phyloP scores from a whole-genome alignment of 345 rosid species.

The Schrenkiella parvula region DNA sequence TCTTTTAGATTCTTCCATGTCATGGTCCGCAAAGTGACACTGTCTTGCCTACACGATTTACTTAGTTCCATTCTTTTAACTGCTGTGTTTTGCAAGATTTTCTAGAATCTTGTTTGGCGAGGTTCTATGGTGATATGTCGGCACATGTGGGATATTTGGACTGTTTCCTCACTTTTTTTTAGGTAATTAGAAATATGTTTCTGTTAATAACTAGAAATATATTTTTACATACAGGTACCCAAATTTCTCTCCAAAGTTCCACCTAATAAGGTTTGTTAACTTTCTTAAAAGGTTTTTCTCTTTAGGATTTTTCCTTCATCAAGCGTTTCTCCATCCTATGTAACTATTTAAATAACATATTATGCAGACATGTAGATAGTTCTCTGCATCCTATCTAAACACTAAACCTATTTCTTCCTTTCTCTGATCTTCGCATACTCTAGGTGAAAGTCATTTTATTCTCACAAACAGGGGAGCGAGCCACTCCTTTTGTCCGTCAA shows the following conservation, averaged over 20 bases:
- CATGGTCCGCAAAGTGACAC: conserved; percentile 4
- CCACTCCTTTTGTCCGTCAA: conserved; percentile 73
- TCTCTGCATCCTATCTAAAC: background rate
- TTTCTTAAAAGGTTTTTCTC: background rate
- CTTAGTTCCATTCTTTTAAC: conserved; percentile 1
- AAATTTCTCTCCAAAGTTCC: conserved; percentile 39
- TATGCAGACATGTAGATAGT: background rate
- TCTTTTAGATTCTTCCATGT: background rate
- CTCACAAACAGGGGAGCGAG: conserved; percentile 94
- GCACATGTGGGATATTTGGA: background rate
- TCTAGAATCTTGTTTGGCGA: background rate
- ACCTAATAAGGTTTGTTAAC: conserved; percentile 52
- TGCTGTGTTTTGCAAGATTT: background rate
- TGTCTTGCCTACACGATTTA: conserved; percentile 13
- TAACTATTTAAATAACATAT: background rate
- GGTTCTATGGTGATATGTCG: conserved; percentile 9
- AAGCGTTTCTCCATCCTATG: background rate
- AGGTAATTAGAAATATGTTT: background rate
- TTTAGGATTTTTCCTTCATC: background rate
- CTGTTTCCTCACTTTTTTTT: background rate
- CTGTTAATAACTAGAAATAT: background rate
- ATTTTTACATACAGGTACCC: conserved; percentile 19
- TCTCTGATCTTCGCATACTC: conserved; percentile 10
- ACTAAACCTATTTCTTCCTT: background rate
- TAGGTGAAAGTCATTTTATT: conserved; percentile 89